phyloP scores from a whole-genome alignment of 129 eudicot species.

The Chrysanthemum makinoi region DNA sequence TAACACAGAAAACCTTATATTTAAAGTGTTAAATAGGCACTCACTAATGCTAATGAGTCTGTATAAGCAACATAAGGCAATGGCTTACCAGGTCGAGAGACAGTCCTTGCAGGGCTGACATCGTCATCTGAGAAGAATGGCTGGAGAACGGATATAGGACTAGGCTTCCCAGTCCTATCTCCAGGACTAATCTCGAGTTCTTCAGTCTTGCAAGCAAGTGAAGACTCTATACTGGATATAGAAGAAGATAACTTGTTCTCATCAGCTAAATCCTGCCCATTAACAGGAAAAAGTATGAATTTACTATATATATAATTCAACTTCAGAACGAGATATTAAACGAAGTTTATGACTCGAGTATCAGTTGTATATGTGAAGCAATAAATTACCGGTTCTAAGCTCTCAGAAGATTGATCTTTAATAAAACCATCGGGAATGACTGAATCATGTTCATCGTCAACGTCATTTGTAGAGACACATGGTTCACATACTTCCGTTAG shows the following conservation, averaged over 20 bases:
- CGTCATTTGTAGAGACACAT: conserved; percentile 8
- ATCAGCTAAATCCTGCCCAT: conserved; percentile 50
- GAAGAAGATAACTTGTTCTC: conserved; percentile 41
- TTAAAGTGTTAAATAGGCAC: neutral
- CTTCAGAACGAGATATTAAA: neutral
- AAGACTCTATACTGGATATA: conserved; percentile 28
- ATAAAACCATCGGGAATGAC: conserved; percentile 24
- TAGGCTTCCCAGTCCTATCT: conserved; percentile 61
- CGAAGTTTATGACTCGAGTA: neutral
- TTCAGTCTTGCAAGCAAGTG: conserved; percentile 28
- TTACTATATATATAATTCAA: neutral
- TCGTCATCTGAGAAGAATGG: conserved; percentile 75
- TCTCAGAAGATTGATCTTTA: conserved; percentile 28
- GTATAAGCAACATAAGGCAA: neutral
- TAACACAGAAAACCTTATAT: neutral
- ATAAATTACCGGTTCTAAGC: conserved; percentile 34
- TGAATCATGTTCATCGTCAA: neutral
- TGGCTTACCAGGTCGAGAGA: conserved; percentile 52
- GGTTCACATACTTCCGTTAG: conserved; percentile 41
- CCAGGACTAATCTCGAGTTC: conserved; percentile 26
- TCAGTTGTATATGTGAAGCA: neutral
- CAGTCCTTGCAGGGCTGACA: conserved; percentile 68
- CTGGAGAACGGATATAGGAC: conserved; percentile 90
- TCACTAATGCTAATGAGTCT: neutral
- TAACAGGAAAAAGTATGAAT: neutral